Conservation (phyloP, 2,329 filamentous ascomycete genomes). For the Penicillium capsulatum region DNA sequence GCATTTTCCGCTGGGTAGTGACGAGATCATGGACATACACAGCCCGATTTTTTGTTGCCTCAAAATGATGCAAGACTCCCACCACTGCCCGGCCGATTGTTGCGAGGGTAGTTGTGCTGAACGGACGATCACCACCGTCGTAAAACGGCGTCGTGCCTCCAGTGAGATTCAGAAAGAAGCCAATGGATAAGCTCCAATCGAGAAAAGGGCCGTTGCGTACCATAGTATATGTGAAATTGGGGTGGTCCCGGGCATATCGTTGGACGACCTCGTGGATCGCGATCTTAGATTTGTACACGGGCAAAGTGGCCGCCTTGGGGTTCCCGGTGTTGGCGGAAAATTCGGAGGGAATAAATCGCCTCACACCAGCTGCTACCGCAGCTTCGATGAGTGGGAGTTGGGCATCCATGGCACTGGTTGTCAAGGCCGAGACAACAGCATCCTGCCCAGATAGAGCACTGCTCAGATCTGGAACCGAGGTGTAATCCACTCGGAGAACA, state of each 20-base stretch:
- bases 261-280: no score
- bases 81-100: constrained; percentile 6
- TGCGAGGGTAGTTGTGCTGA: constrained; percentile 10
- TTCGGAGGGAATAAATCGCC: neutral
- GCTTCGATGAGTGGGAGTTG: neutral
- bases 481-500: neutral
- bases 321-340: neutral
- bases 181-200: constrained; percentile 29
- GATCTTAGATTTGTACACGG: neutral
- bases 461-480: neutral
- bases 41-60: constrained; percentile 9
- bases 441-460: neutral
- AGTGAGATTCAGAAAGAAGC: constrained; percentile 45
- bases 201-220: constrained; percentile 27
- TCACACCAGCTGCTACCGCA: neutral
- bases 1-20: constrained; percentile 9
- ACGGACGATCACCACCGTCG: constrained; percentile 16
- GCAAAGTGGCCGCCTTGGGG: neutral
- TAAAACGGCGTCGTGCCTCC: constrained; percentile 14
- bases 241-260: no score
- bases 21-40: constrained; percentile 8
- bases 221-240: neutral
- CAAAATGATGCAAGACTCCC: neutral
- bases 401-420: neutral
- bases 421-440: neutral